Evolutionary conservation across 768 basidiomycete species (phyloP).

Genomic region (Lactifluus volemus): DNA sequence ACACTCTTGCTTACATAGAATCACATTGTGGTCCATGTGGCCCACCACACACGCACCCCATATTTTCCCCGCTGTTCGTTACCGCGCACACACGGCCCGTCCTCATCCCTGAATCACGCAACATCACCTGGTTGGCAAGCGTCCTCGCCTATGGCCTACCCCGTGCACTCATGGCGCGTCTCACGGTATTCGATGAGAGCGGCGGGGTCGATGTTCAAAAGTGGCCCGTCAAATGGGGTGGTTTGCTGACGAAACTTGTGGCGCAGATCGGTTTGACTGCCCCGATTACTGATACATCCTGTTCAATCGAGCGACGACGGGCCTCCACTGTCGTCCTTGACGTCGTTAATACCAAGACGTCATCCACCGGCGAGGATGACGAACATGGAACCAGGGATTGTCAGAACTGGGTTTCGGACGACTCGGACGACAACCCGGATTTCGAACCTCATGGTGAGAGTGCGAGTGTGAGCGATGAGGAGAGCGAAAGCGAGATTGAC

Average conservation of each 20-base stretch:
- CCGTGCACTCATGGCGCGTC: slow-evolving; percentile 21
- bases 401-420: not conserved
- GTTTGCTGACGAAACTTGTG: slow-evolving; percentile 32
- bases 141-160: slow-evolving; percentile 30
- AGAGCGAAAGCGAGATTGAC: slow-evolving; percentile 2
- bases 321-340: not conserved
- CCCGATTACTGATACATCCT: not conserved
- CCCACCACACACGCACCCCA: slow-evolving; percentile 14
- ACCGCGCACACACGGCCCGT: slow-evolving; percentile 20
- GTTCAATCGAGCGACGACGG: not conserved
- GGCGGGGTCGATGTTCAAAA: slow-evolving; percentile 19
- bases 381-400: not conserved
- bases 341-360: not conserved
- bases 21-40: not conserved
- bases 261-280: slow-evolving; percentile 36
- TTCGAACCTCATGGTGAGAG: not conserved
- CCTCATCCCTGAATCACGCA: slow-evolving; percentile 22
- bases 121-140: slow-evolving; percentile 29
- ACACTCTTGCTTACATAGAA: slow-evolving; percentile 17
- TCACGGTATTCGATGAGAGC: slow-evolving; percentile 21
- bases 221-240: slow-evolving; percentile 24
- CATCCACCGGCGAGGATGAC: not conserved
- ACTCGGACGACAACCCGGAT: not conserved
- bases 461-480: not conserved
- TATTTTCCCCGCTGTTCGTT: slow-evolving; percentile 30